Base-by-base conservation (phyloP, 2,329 filamentous ascomycete species). In the Pyricularia sp. region DNA sequence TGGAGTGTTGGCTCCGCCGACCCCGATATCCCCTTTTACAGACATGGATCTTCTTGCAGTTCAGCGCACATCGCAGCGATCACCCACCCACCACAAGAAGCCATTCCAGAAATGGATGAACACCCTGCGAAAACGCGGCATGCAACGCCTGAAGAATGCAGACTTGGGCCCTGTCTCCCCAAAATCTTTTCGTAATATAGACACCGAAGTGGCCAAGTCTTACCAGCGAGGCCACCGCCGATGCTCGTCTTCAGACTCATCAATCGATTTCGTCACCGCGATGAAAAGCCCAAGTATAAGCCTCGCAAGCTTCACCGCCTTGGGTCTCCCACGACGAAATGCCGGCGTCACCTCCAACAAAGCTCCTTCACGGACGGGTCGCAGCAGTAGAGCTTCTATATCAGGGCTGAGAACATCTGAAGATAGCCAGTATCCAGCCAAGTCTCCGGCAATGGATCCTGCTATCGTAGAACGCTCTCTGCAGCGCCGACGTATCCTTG, bases 281-380 rank as follows among this genome's bases (percentile, higher is more conserved):
- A 83, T 96, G 69, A 91, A 88, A 73, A 94, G 91, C 67, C 89
- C 90, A 64, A 93, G 88, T 66, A 81, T 91, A 66, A 96, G 91
- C 66, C 78, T 93, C 66, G 83, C 86, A 62, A 91, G 88, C 70
- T 81, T 84, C 69, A 96, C 90, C 74, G 79, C 88, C 66, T 79
- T 84, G 61, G 83, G 84, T 35, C 82, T 84, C 64, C 88, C 87
- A 12, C 53, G 33, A 53, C 81, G 82, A 66, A 79, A 75, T 67
- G 79, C 79, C 64, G 80, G 78, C 9, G 73, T 76, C 26, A 79
- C 79, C 64, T 84, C 87, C 55, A 84, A 86, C 66, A 75, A 78
- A 69, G 75, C 78, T 57, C 80, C 81, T 64, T 84, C 87, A 59
- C 81, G 81, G 67, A 84, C 85, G 60, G 85, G 88, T 65, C 82